Conservation (phyloP, 768 basidiomycete genomes). For the Saitozyma sp. region DNA sequence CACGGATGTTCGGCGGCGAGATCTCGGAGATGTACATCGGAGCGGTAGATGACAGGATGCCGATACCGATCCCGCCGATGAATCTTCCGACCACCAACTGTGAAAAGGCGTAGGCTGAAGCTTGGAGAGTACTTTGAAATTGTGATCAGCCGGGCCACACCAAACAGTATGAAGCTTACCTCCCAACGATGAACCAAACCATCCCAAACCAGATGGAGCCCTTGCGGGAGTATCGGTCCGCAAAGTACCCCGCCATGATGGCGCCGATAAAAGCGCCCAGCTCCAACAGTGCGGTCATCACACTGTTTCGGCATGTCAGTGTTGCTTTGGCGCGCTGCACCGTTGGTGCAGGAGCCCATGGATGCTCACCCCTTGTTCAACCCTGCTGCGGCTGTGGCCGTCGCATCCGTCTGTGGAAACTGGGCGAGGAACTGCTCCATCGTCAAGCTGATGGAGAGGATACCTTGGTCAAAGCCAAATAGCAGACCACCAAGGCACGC, state of each 20-base stretch:
- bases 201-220: slow-evolving; percentile 2
- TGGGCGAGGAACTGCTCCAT: slow-evolving; percentile 16
- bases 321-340: too few species aligned
- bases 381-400: not conserved
- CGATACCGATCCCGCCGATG: slow-evolving; percentile 18
- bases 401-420: slow-evolving; percentile 15
- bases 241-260: slow-evolving; percentile 5
- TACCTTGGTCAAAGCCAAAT: too few species aligned
- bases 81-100: slow-evolving; percentile 10
- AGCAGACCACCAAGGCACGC: too few species aligned
- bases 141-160: too few species aligned
- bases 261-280: slow-evolving; percentile 15
- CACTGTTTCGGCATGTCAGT: too few species aligned
- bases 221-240: slow-evolving; percentile 11
- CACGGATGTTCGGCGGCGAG: slow-evolving; percentile 17
- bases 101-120: not conserved
- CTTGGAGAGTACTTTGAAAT: slow-evolving; percentile 12
- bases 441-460: slow-evolving; percentile 16
- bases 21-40: slow-evolving; percentile 21
- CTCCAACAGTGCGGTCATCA: slow-evolving; percentile 17
- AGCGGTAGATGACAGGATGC: slow-evolving; percentile 7
- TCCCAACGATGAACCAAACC: slow-evolving; percentile 17
- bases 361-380: slow-evolving; percentile 26
- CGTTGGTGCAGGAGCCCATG: too few species aligned
- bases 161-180: too few species aligned